These are phyloP conservation scores for Sporothrix euskadiensis DNA, from an alignment of 2,329 filamentous ascomycete genomes.

Conservation along the genomic window DNA sequence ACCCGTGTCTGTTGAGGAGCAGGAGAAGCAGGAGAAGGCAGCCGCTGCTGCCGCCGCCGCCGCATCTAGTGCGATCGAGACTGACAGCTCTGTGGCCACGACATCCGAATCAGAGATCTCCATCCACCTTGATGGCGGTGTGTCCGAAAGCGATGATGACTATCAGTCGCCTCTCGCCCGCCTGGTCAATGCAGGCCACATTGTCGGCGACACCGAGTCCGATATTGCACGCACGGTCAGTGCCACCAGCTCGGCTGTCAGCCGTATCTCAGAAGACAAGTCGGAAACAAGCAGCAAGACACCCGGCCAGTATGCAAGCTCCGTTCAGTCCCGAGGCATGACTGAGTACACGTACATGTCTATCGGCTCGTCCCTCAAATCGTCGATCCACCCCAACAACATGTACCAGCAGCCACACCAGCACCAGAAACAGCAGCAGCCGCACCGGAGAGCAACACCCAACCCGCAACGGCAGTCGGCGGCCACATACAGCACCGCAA, in stretches of 20 bases:
- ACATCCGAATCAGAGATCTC: constrained; percentile 58
- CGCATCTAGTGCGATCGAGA: constrained; percentile 15
- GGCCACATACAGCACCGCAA: constrained; percentile 55
- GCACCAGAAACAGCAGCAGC: constrained; percentile 1
- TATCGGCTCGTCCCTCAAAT: constrained; percentile 59
- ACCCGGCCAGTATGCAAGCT: constrained; percentile 52
- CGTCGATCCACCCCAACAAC: constrained; percentile 35
- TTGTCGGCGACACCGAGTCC: constrained; percentile 56
- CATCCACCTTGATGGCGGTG: constrained; percentile 56
- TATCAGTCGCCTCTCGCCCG: constrained; percentile 74
- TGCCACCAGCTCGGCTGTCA: constrained; percentile 61
- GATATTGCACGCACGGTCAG: constrained; percentile 67
- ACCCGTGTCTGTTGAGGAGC: constrained; percentile 76
- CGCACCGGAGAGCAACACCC: background rate
- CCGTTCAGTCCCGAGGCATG: constrained; percentile 54
- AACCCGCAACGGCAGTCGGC: constrained; percentile 44
- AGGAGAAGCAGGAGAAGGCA: constrained; percentile 52
- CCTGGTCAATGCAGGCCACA: constrained; percentile 68
- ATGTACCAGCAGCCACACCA: constrained; percentile 22
- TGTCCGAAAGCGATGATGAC: constrained; percentile 76
- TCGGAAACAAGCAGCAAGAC: constrained; percentile 49
- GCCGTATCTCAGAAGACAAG: constrained; percentile 44
- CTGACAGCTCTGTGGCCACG: constrained; percentile 40
- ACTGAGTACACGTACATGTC: constrained; percentile 70
- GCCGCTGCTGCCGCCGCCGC: constrained; percentile 26